phyloP scores from a whole-genome alignment of 768 basidiomycete genomes.

The Scleroderma citrinum region DNA sequence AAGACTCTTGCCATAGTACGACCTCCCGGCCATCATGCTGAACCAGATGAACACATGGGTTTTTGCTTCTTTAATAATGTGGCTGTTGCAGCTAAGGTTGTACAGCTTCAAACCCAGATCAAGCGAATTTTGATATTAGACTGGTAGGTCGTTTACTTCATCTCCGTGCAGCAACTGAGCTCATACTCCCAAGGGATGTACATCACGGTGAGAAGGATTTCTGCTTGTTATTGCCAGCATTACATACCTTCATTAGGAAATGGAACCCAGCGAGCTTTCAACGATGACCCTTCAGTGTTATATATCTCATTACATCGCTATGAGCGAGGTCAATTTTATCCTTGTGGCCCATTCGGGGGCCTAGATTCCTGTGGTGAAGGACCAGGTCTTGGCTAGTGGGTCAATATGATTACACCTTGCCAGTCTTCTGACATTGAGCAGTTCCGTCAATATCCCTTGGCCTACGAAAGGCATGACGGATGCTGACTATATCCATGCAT shows the following conservation, averaged over 20 bases:
- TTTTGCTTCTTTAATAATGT: conserved; percentile 99
- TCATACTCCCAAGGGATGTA: conserved; percentile 66
- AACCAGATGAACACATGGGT: conserved; percentile 97
- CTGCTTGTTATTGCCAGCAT: not conserved
- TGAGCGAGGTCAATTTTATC: conserved; percentile 89
- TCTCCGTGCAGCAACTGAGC: conserved; percentile 5
- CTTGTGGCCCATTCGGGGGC: conserved; percentile 85
- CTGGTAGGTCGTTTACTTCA: conserved; percentile 60
- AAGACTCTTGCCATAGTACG: conserved; percentile 94
- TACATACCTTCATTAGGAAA: conserved; percentile 56
- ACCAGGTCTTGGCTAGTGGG: conserved; percentile 79
- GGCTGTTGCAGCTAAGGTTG: conserved; percentile 82
- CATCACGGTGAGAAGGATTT: conserved; percentile 66
- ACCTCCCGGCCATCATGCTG: conserved; percentile 97
- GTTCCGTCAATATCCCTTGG: conserved; percentile 97
- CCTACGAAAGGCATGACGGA: conserved; percentile 83
- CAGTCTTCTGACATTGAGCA: conserved; percentile 27
- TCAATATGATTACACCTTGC: conserved; percentile 11
- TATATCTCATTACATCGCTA: conserved; percentile 96
- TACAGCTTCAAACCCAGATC: conserved; percentile 61
- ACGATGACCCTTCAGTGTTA: conserved; percentile 84
- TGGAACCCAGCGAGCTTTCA: conserved; percentile 94
- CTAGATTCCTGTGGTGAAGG: conserved; percentile 85
- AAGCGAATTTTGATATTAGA: conserved; percentile 89
- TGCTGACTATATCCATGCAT: conserved; percentile 94